Evolutionary conservation across 306 rosid species (phyloP).

Genomic region (Medicago lupulina): DNA sequence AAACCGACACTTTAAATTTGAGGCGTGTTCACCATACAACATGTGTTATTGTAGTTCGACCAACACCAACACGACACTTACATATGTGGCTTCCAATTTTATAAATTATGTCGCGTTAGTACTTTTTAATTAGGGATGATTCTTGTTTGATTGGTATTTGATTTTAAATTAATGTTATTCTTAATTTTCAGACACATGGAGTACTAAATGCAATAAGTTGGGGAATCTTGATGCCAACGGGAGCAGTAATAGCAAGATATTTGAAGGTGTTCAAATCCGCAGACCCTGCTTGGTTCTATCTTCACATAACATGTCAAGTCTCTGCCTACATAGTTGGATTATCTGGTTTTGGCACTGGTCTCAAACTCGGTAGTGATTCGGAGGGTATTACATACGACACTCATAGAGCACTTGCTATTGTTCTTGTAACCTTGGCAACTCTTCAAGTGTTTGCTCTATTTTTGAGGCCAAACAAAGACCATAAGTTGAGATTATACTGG

Average conservation of each 20-base stretch:
- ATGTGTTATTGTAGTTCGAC: no score
- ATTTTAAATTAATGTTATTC: neutral
- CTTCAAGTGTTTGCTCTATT: constrained; percentile 96
- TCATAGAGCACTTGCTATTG: constrained; percentile 67
- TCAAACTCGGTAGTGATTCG: constrained; percentile 75
- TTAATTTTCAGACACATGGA: constrained; percentile 67
- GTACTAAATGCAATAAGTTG: constrained; percentile 77
- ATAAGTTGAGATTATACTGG: constrained; percentile 82
- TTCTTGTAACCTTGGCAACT: constrained; percentile 71
- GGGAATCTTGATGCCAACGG: constrained; percentile 79
- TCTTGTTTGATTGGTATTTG: neutral
- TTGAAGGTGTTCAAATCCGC: constrained; percentile 78
- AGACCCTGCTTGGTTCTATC: constrained; percentile 94
- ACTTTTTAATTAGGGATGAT: neutral
- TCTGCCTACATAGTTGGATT: constrained; percentile 82
- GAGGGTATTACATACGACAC: constrained; percentile 41
- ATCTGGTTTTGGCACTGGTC: constrained; percentile 83
- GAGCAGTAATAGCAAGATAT: constrained; percentile 79
- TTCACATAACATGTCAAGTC: constrained; percentile 79
- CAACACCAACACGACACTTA: neutral
- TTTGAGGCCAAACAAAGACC: constrained; percentile 86
- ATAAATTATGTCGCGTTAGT: neutral
- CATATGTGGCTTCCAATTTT: no score
- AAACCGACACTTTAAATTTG: no score
- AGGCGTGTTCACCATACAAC: no score